These are phyloP conservation scores for Aphanocladium album DNA, from an alignment of 2,329 filamentous ascomycete species.

Conservation along the genomic window DNA sequence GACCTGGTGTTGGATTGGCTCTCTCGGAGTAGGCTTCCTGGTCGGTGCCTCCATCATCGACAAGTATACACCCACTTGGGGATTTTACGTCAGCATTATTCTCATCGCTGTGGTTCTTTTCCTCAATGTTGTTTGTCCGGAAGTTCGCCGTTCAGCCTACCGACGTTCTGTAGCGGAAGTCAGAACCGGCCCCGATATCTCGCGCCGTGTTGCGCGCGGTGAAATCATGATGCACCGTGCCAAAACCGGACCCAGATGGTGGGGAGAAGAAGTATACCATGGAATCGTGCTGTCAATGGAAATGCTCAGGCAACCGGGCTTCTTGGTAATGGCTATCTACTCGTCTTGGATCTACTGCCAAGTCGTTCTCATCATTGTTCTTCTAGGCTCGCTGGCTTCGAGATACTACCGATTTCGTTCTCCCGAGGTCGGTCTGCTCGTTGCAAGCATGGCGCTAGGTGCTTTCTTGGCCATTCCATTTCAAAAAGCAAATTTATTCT, in stretches of 20 bases:
- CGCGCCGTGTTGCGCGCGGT: conserved; percentile 59
- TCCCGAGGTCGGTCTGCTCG: conserved; percentile 60
- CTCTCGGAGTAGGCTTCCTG: conserved; percentile 66
- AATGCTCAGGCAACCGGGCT: conserved; percentile 71
- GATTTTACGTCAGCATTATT: conserved; percentile 69
- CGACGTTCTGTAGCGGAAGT: conserved; percentile 64
- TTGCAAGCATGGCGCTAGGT: conserved; percentile 62
- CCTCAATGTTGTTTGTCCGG: conserved; percentile 66
- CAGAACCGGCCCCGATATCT: conserved; percentile 46
- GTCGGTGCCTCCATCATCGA: conserved; percentile 67
- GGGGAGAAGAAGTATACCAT: conserved; percentile 71
- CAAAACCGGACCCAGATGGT: conserved; percentile 67
- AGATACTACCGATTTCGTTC: conserved; percentile 61
- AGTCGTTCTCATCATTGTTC: conserved; percentile 65
- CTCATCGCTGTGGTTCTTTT: conserved; percentile 60
- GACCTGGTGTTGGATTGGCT: conserved; percentile 73
- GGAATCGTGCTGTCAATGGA: conserved; percentile 60
- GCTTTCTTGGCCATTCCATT: conserved; percentile 67
- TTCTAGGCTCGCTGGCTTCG: conserved; percentile 68
- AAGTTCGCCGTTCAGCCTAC: conserved; percentile 65
- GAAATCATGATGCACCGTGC: conserved; percentile 73
- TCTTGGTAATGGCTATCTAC: conserved; percentile 67
- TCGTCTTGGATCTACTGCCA: conserved; percentile 75
- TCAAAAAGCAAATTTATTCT: conserved; percentile 66
- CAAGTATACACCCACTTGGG: conserved; percentile 60